Conservation (phyloP, 1,139 yeast species). For the Geotrichum macrosporum region DNA sequence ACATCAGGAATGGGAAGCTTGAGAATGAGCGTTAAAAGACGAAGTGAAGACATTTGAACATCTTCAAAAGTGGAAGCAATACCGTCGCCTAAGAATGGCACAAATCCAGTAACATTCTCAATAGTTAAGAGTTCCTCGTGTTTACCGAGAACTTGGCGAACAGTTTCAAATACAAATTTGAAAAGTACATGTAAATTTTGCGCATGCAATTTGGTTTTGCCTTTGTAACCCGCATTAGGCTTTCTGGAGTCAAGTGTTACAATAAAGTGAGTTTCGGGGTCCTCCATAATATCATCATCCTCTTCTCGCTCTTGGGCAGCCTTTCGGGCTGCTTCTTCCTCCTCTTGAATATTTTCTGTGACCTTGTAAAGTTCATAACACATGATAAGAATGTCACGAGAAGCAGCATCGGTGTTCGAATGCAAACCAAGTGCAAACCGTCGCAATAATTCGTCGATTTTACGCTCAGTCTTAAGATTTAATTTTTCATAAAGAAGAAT, state of each 20-base stretch:
- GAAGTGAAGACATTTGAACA: slow-evolving; percentile 63
- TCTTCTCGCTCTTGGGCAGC: slow-evolving; percentile 33
- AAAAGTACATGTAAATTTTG: slow-evolving; percentile 50
- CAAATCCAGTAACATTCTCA: slow-evolving; percentile 62
- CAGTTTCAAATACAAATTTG: slow-evolving; percentile 70
- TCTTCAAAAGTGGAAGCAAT: slow-evolving; percentile 62
- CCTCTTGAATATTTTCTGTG: slow-evolving; percentile 41
- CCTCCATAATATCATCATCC: slow-evolving; percentile 26
- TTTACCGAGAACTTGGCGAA: slow-evolving; percentile 67
- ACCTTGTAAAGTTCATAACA: slow-evolving; percentile 70
- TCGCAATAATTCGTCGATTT: slow-evolving; percentile 72
- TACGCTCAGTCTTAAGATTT: slow-evolving; percentile 63
- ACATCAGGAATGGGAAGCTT: slow-evolving; percentile 60
- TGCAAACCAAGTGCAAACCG: slow-evolving; percentile 74
- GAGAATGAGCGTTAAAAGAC: slow-evolving; percentile 57
- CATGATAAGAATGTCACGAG: slow-evolving; percentile 59
- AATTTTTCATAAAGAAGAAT: slow-evolving; percentile 61
- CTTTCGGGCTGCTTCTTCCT: slow-evolving; percentile 25
- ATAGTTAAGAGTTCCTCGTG: slow-evolving; percentile 50
- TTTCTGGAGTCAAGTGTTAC: slow-evolving; percentile 63
- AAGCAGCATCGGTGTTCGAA: slow-evolving; percentile 57
- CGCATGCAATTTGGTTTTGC: slow-evolving; percentile 17
- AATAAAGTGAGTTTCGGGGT: slow-evolving; percentile 56
- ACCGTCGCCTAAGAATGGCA: slow-evolving; percentile 64
- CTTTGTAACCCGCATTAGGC: slow-evolving; percentile 5